Conservation (phyloP, 2,329 filamentous ascomycete species). For the Gliomastix tumulicola region DNA sequence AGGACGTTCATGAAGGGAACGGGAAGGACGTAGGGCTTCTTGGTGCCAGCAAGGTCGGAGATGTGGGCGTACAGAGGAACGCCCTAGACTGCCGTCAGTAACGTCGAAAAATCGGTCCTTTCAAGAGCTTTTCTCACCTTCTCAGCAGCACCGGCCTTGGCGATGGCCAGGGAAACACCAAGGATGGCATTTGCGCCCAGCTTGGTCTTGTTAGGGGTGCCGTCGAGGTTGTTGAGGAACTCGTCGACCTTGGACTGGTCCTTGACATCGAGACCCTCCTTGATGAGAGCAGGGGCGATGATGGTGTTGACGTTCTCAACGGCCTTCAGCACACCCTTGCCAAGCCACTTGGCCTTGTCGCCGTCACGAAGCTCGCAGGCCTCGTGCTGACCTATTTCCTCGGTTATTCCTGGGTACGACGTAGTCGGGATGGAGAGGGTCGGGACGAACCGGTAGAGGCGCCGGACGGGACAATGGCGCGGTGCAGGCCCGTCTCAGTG, state of each 20-base stretch:
- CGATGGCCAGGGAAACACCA: constrained; percentile 75
- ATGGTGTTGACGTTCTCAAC: constrained; percentile 78
- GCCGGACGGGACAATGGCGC: constrained; percentile 94
- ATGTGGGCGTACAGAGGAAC: constrained; percentile 84
- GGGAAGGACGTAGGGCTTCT: constrained; percentile 86
- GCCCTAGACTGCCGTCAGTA: constrained; percentile 33
- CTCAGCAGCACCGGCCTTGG: constrained; percentile 84
- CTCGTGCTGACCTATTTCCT: constrained; percentile 69
- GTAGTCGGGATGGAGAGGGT: too few species aligned
- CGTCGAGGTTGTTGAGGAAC: constrained; percentile 81
- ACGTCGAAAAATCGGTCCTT: too few species aligned
- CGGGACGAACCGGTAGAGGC: constrained; percentile 75
- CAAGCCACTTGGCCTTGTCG: constrained; percentile 78
- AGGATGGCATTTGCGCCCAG: constrained; percentile 86
- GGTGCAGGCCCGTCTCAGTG: constrained; percentile 93
- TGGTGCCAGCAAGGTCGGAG: constrained; percentile 80
- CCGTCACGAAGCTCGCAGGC: constrained; percentile 86
- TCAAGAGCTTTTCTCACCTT: constrained; percentile 47
- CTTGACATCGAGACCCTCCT: constrained; percentile 77
- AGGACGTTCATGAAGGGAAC: constrained; percentile 93
- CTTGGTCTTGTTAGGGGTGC: constrained; percentile 79
- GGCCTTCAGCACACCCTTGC: constrained; percentile 83
- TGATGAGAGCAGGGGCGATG: constrained; percentile 76
- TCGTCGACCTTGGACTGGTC: constrained; percentile 78
- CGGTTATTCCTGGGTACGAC: too few species aligned